phyloP scores from a whole-genome alignment of 768 basidiomycete genomes.

The Fomitopsis pulvina region DNA sequence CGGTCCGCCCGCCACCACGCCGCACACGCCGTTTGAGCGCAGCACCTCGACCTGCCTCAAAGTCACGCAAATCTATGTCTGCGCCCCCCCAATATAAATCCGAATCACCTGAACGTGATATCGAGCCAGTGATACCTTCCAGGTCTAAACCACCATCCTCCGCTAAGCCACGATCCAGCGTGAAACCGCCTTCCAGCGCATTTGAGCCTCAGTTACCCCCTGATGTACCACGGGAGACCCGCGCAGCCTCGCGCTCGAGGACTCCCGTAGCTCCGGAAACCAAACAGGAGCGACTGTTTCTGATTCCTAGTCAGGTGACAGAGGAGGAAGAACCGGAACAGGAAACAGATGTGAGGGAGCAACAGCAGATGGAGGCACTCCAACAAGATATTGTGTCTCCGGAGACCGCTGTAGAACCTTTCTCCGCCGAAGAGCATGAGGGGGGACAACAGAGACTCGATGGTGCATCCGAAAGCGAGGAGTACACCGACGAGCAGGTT shows the following conservation, averaged over 20 bases:
- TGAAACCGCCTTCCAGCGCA: slow-evolving; percentile 44
- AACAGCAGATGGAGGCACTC: slow-evolving; percentile 4
- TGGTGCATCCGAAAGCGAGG: slow-evolving; percentile 5
- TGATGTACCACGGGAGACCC: slow-evolving; percentile 26
- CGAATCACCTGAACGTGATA: slow-evolving; percentile 14
- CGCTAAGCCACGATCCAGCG: slow-evolving; percentile 9
- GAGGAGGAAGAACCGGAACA: slow-evolving; percentile 17
- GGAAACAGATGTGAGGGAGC: slow-evolving; percentile 5
- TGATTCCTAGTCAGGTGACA: background rate
- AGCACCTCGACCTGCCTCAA: slow-evolving; percentile 34
- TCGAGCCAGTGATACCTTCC: slow-evolving; percentile 1
- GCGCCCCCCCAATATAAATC: slow-evolving; percentile 31
- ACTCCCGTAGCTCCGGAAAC: slow-evolving; percentile 3
- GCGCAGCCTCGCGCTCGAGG: slow-evolving; percentile 6
- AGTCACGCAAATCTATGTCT: slow-evolving; percentile 62
- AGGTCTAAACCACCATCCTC: background rate
- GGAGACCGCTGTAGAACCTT: background rate
- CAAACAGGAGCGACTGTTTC: slow-evolving; percentile 5
- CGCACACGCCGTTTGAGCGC: slow-evolving; percentile 37
- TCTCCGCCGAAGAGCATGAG: background rate
- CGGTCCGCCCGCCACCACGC: slow-evolving; percentile 52
- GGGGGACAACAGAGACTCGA: slow-evolving; percentile 13
- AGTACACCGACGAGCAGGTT: slow-evolving; percentile 19
- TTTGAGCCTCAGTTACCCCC: slow-evolving; percentile 50
- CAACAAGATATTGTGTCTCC: background rate